Evolutionary conservation across 2,329 filamentous ascomycete species (phyloP), one percentile per base, ranked within the genome.

Genomic region (Clarireedia homoeocarpa): DNA sequence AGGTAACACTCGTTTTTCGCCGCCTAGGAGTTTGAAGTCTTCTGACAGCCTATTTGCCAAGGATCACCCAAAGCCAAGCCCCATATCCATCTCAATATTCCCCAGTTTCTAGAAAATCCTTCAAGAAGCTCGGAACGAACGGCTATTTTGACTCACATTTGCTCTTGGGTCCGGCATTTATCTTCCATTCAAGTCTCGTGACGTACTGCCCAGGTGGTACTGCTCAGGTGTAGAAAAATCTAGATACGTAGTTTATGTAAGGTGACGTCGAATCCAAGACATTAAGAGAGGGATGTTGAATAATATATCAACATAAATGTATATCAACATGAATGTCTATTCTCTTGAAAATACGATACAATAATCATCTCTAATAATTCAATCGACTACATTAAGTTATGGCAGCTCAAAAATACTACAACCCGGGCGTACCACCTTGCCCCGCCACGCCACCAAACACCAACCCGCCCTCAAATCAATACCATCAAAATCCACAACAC

Each of bases 401-500:
- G 51, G 30, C 51, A 26, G 23, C 51, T 17, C 42, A 47, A 2
- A 26, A 53, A 36, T 53, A 48, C 24, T 46, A 52, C 5, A 52
- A 34, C 17, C 26, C 17, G 5, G 12, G 27, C 6, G 23, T 36
- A 27, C 17, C 51, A 27, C 40, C 20, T 10, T 47, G 48, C 46
- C 42, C 42, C 6, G 46, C 51, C 39, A 15, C 17, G 17, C 39
- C 39, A 39, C 46, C 20, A 20, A 20, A 20, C 20, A 20, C 20
- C 20, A 20, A 20, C 20, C 20, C 20, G 20, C 20, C 15, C 10
- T 9, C 42, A 34, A 34, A 34, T 34, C 30, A 34, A 39, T 53
- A 53, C 20, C 51, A 48, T 27, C 51, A 53, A 48, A 42, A 39
- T 17, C 42, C 42, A 39, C 51, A 53, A 27, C 12, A 27, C 15